Base-by-base conservation (phyloP, 148 eudicot species). In the Arctostaphylos glauca region DNA sequence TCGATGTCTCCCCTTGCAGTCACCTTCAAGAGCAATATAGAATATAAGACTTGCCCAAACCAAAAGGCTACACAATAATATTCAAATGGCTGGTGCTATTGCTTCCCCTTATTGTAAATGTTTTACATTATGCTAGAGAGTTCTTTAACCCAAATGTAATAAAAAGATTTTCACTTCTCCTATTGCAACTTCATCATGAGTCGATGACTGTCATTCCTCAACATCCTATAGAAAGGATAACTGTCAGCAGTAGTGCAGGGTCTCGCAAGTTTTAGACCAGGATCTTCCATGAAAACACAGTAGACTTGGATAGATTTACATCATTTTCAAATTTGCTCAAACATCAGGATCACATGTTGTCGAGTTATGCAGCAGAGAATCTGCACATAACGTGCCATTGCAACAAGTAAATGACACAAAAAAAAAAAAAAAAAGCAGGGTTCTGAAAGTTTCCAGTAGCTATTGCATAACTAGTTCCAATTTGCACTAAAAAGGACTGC, bases 61-160 rank as follows among this genome's bases (percentile, higher is more conserved):
- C 48, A 60, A 60, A 58, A 60, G 38, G 81, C 81, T 21, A 60
- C 72, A 77, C 55, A 21, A 50, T 78, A 78, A 58, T 38, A 8
- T 16, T 55, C 67, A 19, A 41, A 41, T 56, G 16, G 41, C 66
- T 56, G 52, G 18, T 9, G 21, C 66, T 53, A 58, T 77, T 31
- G 71, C 44, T 54, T 31, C 43, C 49, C 21, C 12, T 19, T 12
- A 31, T 78, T 23, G 15, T 4, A 41, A 43, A 79, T 14, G 41
- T 56, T 41, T 67, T n/a, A 76, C 56, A 49, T 12, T 23, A 21
- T 50, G 58, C 56, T 2, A 48, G 41, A n/a, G 56, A n/a, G 16
- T n/a, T 15, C n/a, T 49, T 76, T 49, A 49, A 49, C 78, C 16
- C 78, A n/a, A 21, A 75, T 5, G 41, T 23, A 75, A 48, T 41